phyloP scores from a whole-genome alignment of 202 grass and related monocot genomes.

The Setaria viridis region DNA sequence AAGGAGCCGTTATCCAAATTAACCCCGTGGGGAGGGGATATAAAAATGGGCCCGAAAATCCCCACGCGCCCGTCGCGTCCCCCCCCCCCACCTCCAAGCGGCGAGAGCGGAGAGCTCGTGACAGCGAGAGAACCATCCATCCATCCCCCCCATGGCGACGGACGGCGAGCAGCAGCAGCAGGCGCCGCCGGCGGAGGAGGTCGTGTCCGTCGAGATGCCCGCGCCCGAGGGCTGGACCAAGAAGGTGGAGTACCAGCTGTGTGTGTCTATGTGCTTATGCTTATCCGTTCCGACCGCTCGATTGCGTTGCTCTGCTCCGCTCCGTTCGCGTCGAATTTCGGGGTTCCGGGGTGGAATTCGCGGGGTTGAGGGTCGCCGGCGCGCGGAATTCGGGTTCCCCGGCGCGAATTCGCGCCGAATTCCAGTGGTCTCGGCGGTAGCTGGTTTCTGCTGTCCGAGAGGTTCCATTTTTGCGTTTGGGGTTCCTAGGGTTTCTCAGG shows the following conservation, averaged over 20 bases:
- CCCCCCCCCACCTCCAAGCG: neutral
- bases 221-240: conserved; percentile 85
- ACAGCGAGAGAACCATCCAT: conserved; percentile 8
- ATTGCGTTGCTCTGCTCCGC: neutral
- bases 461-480: neutral
- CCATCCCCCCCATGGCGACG: conserved; percentile 40
- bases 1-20: conserved; percentile 20
- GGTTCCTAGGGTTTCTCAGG: neutral
- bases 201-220: conserved; percentile 74
- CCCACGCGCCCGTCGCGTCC: conserved; percentile 35
- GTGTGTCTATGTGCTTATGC: no score
- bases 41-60: conserved; percentile 32
- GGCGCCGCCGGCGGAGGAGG: conserved; percentile 41
- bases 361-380: rapidly evolving
- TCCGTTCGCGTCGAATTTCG: conserved; percentile 16
- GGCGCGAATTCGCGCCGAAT: conserved; percentile 13
- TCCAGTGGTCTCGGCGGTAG: neutral
- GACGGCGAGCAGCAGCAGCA: conserved; percentile 31
- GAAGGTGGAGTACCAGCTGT: conserved; percentile 56
- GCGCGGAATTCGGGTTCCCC: neutral
- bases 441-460: neutral
- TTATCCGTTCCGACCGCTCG: neutral
- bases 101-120: conserved; percentile 1
- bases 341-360: neutral
- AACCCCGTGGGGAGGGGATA: neutral